Base-by-base conservation (phyloP, 1,284 basidiomycete genomes). In the Fomitiporia mediterranea region DNA sequence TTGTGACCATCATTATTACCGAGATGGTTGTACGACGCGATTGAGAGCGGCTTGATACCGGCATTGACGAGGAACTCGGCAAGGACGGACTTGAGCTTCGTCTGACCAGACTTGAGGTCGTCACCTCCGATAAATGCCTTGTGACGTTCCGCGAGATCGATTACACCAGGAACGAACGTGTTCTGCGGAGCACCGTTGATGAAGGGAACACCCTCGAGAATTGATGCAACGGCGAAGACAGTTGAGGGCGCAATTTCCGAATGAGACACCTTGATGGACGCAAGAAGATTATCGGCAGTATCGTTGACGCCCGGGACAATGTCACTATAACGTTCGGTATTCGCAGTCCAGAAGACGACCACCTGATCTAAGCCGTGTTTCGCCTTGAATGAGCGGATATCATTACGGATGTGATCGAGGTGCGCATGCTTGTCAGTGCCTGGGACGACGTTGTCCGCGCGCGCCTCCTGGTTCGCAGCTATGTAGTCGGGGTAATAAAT, bases 1-100 rank as follows among this genome's bases (percentile, higher is more conserved):
- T 98, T 97, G 74, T 87, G 86, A 30, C 94, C 95, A 69, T 98
- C 95, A 71, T 98, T 98, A 82, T 98, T 98, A 39, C 97, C 96
- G 53, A 99, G 84, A 73, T 99, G 96, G 81, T 98, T 99, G 82
- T 99, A 99, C 30, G 91, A 94, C 25, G 94, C 89, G 65, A 98
- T 97, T 59, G 90, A 92, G 69, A 97, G 83, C 28, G 95, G 95
- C 79, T 98, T 98, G 82, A 98, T 98, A 64, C 96, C 96, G 7
- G 95, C 94, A 72, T 98, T 98, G 71, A 98, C 95, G 63, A 99
- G 84, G 82, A 97, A 98, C 78, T 99, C 96, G 60, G 94, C 93
- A 48, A 98, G 79, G 49, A 97, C 95, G 39, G 89, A 92, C 81
- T 97, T 94, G 74, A 94, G 87, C 74, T 94, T 94, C 61, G 91